A percentile compares a stretch with the other conserved stretches of the same genome.
Conservation (phyloP, 176 grass and related monocot species). For the Zea luxurians region DNA sequence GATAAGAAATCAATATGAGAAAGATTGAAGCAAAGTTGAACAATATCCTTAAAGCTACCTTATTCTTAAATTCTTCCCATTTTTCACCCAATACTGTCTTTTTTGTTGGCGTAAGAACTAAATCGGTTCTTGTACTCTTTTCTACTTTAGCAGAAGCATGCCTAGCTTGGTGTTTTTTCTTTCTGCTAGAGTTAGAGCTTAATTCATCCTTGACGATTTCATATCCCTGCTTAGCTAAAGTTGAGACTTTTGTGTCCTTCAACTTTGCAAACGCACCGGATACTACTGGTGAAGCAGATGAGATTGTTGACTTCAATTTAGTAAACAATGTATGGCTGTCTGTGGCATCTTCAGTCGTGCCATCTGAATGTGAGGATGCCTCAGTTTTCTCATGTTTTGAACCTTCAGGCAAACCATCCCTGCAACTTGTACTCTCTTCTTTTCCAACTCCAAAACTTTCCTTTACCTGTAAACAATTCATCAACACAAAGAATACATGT, state of each 20-base stretch:
- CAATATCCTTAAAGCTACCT: constrained; percentile 53
- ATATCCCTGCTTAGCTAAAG: constrained; percentile 67
- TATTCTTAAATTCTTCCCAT: constrained; percentile 87
- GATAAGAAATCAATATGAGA: constrained; percentile 12
- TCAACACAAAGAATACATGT: constrained; percentile 23
- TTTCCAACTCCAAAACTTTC: constrained; percentile 67
- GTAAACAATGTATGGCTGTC: constrained; percentile 49
- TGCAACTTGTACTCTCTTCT: constrained; percentile 51
- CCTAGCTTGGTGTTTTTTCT: constrained; percentile 54
- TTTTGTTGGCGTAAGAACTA: constrained; percentile 78
- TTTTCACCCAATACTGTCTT: constrained; percentile 79
- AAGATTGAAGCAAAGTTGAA: neutral
- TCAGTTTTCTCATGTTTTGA: constrained; percentile 40
- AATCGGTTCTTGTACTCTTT: constrained; percentile 64
- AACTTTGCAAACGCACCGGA: constrained; percentile 61
- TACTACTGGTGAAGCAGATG: constrained; percentile 57
- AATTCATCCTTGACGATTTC: constrained; percentile 78
- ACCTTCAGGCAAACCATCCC: constrained; percentile 37
- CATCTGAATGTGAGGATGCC: constrained; percentile 42
- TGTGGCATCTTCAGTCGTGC: constrained; percentile 30
- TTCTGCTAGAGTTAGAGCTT: constrained; percentile 56
- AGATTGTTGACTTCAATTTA: constrained; percentile 55
- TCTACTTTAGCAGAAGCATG: constrained; percentile 52
- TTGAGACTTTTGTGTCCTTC: constrained; percentile 61
- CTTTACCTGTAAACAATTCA: constrained; percentile 53